Percentiles rank a stretch among this genome's conserved stretches.
Evolutionary conservation across 176 grass and related monocot species (phyloP).

Genomic region (Tuctoria greenei): DNA sequence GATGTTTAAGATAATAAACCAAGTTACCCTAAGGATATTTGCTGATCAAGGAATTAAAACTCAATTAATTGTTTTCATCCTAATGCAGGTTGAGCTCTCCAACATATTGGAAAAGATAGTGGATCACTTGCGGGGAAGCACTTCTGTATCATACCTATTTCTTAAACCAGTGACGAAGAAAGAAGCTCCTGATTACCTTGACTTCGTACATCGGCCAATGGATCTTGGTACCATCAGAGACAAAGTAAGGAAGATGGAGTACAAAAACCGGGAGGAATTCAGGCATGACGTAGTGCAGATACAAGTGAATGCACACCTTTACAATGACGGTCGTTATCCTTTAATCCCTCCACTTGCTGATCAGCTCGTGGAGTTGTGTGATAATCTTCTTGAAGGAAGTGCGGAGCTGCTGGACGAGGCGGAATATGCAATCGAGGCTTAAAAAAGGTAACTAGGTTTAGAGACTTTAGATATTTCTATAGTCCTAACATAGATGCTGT

Average conservation of each 20-base stretch:
- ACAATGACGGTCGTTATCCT: conserved; percentile 65
- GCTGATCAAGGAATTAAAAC: background rate
- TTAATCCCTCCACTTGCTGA: conserved; percentile 85
- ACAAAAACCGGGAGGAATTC: conserved; percentile 73
- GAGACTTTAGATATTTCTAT: conserved; percentile 10
- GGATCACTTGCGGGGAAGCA: conserved; percentile 42
- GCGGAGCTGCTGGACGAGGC: conserved; percentile 42
- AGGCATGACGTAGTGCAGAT: conserved; percentile 82
- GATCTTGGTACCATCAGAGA: conserved; percentile 92
- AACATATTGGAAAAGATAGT: conserved; percentile 88
- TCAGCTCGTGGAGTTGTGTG: conserved; percentile 55
- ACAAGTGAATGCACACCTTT: conserved; percentile 60
- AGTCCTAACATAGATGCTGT: conserved; percentile 39
- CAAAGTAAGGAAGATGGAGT: conserved; percentile 86
- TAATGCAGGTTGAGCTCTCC: conserved; percentile 76
- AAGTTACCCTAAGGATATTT: background rate
- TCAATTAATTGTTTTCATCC: conserved; percentile 14
- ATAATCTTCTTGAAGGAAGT: conserved; percentile 49
- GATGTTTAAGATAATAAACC: background rate
- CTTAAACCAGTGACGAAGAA: conserved; percentile 89
- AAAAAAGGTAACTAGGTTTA: conserved; percentile 1
- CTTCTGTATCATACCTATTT: conserved; percentile 57
- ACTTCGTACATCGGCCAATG: conserved; percentile 63
- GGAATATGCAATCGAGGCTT: conserved; percentile 56
- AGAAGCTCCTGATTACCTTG: conserved; percentile 81